A percentile compares a stretch with the other conserved stretches of the same genome.
phyloP scores from a whole-genome alignment of 768 basidiomycete genomes.

The Suillus subalutaceus region DNA sequence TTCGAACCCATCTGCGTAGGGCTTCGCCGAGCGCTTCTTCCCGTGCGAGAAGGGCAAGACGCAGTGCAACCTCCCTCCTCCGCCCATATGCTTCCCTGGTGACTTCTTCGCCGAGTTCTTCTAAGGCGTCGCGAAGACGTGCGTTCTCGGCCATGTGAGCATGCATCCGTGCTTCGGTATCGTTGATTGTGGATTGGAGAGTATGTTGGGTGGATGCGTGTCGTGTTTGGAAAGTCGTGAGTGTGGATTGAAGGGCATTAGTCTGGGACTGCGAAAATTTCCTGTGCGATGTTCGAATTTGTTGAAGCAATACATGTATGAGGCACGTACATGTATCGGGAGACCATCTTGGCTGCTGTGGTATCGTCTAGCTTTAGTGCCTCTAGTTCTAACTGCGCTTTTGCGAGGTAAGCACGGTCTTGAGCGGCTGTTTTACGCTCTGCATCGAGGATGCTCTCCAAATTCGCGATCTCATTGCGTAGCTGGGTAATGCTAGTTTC shows the following conservation, averaged over 20 bases:
- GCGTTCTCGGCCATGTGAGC: conserved; percentile 46
- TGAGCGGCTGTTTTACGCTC: conserved; percentile 46
- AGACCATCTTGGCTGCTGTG: conserved; percentile 82
- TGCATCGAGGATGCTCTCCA: conserved; percentile 47
- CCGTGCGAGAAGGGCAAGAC: conserved; percentile 63
- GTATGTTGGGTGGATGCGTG: conserved; percentile 65
- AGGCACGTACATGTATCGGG: conserved; percentile 74
- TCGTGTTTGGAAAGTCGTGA: conserved; percentile 59
- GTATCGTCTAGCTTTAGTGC: conserved; percentile 63
- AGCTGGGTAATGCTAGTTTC: conserved; percentile 46
- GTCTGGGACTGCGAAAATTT: conserved; percentile 82
- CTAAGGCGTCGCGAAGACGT: conserved; percentile 61
- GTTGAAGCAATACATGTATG: conserved; percentile 1
- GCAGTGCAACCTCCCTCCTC: conserved; percentile 66
- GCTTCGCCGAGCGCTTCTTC: conserved; percentile 63
- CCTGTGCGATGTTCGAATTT: conserved; percentile 42
- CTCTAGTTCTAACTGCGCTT: conserved; percentile 54
- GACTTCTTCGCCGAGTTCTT: conserved; percentile 71
- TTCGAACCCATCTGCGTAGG: conserved; percentile 58
- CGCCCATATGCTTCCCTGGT: conserved; percentile 74
- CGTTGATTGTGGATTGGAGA: conserved; percentile 50
- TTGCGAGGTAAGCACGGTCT: conserved; percentile 48
- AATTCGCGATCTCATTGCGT: conserved; percentile 45
- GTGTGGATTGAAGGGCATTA: conserved; percentile 61
- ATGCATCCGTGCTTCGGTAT: conserved; percentile 46